Percentiles rank a stretch among this genome's conserved stretches.
Conservation (phyloP, 2,329 filamentous ascomycete species). For the Beauveria varroae region DNA sequence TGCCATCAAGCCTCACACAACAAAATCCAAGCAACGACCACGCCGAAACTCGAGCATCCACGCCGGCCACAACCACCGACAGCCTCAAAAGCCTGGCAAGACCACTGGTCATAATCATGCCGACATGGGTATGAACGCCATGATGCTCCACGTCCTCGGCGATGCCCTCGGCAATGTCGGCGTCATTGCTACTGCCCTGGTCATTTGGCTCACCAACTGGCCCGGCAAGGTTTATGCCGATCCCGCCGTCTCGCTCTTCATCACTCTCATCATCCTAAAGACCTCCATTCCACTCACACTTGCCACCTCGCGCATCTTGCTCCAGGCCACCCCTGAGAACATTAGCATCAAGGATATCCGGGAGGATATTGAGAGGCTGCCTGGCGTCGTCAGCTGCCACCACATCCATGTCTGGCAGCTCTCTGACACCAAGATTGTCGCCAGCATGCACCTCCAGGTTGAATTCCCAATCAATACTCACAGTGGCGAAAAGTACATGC, state of each 20-base stretch:
- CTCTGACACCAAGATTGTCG: conserved; percentile 88
- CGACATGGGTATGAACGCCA: conserved; percentile 92
- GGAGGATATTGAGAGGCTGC: conserved; percentile 78
- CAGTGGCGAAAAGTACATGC: conserved; percentile 78
- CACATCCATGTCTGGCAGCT: conserved; percentile 98
- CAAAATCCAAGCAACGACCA: conserved; percentile 20
- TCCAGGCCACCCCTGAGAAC: conserved; percentile 88
- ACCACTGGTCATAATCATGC: conserved; percentile 68
- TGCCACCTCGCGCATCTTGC: conserved; percentile 76
- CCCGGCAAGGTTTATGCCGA: conserved; percentile 81
- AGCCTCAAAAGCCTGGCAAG: conserved; percentile 55
- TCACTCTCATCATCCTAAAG: conserved; percentile 70
- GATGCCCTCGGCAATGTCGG: conserved; percentile 83
- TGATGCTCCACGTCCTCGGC: conserved; percentile 69
- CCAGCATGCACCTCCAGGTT: conserved; percentile 88
- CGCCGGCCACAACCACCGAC: conserved; percentile 70
- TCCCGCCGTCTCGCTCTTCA: conserved; percentile 85
- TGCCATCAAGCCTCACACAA: conserved; percentile 17
- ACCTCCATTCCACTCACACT: conserved; percentile 73
- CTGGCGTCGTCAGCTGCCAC: conserved; percentile 83
- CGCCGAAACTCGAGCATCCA: conserved; percentile 51
- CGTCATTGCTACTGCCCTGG: conserved; percentile 72
- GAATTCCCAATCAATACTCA: conserved; percentile 82
- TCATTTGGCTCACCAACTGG: conserved; percentile 88
- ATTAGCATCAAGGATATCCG: conserved; percentile 85